A percentile compares a stretch with the other conserved stretches of the same genome.
These are phyloP conservation scores for Suillus brevipes DNA, from an alignment of 768 basidiomycete genomes.

Conservation along the genomic window DNA sequence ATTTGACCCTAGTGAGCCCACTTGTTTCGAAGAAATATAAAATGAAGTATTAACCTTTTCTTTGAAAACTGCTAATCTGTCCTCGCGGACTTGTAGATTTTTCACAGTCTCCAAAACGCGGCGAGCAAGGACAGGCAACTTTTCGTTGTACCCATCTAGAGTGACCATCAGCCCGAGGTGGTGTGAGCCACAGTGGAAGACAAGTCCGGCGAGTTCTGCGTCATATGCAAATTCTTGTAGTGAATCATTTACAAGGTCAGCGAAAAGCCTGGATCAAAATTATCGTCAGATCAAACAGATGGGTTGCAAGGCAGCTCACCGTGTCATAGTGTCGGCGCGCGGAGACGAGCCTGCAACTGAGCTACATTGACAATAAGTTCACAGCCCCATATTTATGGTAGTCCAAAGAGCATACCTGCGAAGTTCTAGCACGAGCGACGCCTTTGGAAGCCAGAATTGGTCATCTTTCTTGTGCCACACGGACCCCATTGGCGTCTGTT, in stretches of 20 bases:
- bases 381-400: background rate
- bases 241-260: conserved; percentile 84
- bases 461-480: conserved; percentile 99
- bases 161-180: conserved; percentile 66
- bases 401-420: conserved; percentile 51
- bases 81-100: conserved; percentile 60
- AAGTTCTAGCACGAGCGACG: conserved; percentile 72
- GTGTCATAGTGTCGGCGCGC: conserved; percentile 69
- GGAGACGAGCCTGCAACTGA: conserved; percentile 62
- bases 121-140: conserved; percentile 70
- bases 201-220: conserved; percentile 87
- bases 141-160: conserved; percentile 90
- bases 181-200: conserved; percentile 65
- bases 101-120: conserved; percentile 72
- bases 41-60: conserved; percentile 61
- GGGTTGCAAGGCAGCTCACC: conserved; percentile 39
- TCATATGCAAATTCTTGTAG: conserved; percentile 91
- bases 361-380: conserved; percentile 34
- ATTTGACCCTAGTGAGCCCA: conserved; percentile 4
- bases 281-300: background rate
- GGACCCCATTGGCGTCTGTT: conserved; percentile 66
- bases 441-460: conserved; percentile 92
- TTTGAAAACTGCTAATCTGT: conserved; percentile 77
- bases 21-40: background rate
- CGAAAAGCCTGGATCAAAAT: conserved; percentile 59